Evolutionary conservation across 768 basidiomycete genomes (phyloP).

Genomic region (Collybiopsis luxurians): DNA sequence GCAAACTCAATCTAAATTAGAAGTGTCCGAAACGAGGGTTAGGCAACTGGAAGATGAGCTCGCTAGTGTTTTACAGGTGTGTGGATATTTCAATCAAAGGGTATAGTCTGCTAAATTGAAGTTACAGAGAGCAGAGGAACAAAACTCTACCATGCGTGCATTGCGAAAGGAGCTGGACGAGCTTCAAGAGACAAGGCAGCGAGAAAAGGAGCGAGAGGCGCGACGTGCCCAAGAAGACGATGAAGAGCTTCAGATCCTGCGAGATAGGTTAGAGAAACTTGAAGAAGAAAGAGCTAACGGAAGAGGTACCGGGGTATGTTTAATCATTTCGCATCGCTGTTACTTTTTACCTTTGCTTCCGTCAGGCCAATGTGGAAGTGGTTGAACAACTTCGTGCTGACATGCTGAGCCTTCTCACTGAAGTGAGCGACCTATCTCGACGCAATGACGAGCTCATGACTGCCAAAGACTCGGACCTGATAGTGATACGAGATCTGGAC

Average conservation of each 20-base stretch:
- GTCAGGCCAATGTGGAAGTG: slow-evolving; percentile 58
- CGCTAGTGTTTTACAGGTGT: slow-evolving; percentile 62
- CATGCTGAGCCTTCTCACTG: slow-evolving; percentile 76
- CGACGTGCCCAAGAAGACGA: slow-evolving; percentile 60
- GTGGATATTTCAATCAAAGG: slow-evolving; percentile 15
- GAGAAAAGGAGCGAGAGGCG: slow-evolving; percentile 58
- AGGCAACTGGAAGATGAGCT: slow-evolving; percentile 78
- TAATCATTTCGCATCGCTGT: background rate
- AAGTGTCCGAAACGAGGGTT: slow-evolving; percentile 58
- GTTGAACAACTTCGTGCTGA: slow-evolving; percentile 82
- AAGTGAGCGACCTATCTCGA: slow-evolving; percentile 76
- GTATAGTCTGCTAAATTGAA: slow-evolving; percentile 6
- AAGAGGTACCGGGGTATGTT: slow-evolving; percentile 29
- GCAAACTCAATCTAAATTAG: slow-evolving; percentile 48
- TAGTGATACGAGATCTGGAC: slow-evolving; percentile 75
- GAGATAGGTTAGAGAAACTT: slow-evolving; percentile 63
- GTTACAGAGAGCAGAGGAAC: slow-evolving; percentile 71
- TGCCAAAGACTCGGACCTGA: slow-evolving; percentile 80
- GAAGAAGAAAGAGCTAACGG: slow-evolving; percentile 56
- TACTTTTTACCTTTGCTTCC: background rate
- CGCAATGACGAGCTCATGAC: slow-evolving; percentile 89
- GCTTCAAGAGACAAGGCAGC: slow-evolving; percentile 54
- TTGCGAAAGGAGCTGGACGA: slow-evolving; percentile 84
- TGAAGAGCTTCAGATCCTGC: slow-evolving; percentile 67
- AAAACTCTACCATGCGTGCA: slow-evolving; percentile 57